Percentiles rank a stretch among this genome's conserved stretches.
These are phyloP conservation scores for Rosa chinensis DNA, from an alignment of 306 rosid genomes.

Conservation along the genomic window DNA sequence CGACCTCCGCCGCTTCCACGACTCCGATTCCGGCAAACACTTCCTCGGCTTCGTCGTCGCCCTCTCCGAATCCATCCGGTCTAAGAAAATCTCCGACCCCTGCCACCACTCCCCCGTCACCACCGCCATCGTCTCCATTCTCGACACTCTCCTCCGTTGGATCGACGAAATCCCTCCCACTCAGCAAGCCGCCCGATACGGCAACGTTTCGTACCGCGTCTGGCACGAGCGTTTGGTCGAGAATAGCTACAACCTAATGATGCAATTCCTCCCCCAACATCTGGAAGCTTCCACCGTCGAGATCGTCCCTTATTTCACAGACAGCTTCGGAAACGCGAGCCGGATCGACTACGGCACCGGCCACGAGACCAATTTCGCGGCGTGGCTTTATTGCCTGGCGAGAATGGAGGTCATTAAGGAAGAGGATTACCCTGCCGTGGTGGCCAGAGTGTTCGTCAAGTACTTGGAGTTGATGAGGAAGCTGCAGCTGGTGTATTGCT, in stretches of 20 bases:
- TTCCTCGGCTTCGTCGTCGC: slow-evolving; percentile 83
- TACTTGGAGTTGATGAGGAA: slow-evolving; percentile 88
- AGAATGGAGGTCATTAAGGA: slow-evolving; percentile 62
- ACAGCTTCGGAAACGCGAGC: slow-evolving; percentile 77
- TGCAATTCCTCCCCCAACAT: slow-evolving; percentile 51
- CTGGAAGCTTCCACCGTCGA: slow-evolving; percentile 50
- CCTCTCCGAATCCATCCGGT: slow-evolving; percentile 72
- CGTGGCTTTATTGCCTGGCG: slow-evolving; percentile 81
- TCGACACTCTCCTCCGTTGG: slow-evolving; percentile 67
- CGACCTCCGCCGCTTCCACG: slow-evolving; percentile 62
- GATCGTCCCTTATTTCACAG: slow-evolving; percentile 68
- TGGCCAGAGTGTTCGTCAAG: slow-evolving; percentile 65
- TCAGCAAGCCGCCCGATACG: slow-evolving; percentile 71
- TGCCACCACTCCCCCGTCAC: slow-evolving; percentile 48
- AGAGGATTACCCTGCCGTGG: slow-evolving; percentile 69
- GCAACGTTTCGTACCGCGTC: slow-evolving; percentile 66
- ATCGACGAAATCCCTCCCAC: slow-evolving; percentile 75
- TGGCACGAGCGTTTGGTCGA: slow-evolving; percentile 62
- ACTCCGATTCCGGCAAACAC: slow-evolving; percentile 58
- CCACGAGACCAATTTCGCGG: slow-evolving; percentile 89
- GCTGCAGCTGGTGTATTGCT: slow-evolving; percentile 66
- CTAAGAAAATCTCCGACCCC: slow-evolving; percentile 61
- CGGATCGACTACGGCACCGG: slow-evolving; percentile 94
- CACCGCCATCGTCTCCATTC: slow-evolving; percentile 42
- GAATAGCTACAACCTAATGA: slow-evolving; percentile 48